Evolutionary conservation across 495 filamentous ascomycete species (phyloP), one percentile per base, ranked within the genome.

Genomic region (Hapsidospora chrysogenum): DNA sequence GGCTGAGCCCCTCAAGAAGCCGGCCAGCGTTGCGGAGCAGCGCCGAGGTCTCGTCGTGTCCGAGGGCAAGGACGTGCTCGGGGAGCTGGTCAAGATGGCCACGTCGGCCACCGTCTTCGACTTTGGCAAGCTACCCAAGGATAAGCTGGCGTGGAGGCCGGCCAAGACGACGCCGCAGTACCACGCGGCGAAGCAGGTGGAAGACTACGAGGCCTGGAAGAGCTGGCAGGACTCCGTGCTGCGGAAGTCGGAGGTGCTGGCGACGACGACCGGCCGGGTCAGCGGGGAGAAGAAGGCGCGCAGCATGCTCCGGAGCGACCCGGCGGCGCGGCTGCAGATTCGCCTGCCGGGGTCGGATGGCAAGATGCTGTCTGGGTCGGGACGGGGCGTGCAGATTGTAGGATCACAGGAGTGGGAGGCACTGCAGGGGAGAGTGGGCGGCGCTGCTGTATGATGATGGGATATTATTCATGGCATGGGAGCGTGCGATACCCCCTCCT

Each of bases 61-160:
- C 14, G 83, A 89, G 53, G 74, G 74, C 39, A 61, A 70, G 31
- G 80, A 81, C 17, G 73, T 77, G 17, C 61, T 89, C 16, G 60
- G 66, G 7, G 78, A 82, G 49, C 65, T 92, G 25, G 64, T 87
- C 32, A 68, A 71, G 36, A 61, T 87, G 28, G 74, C 73, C 2
- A 64, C 67, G 17, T 57, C 63, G 1, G 69, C 76, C 1, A 64
- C 56, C 33, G 47, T 82, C 9, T 71, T 61, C 40, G 74, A 80
- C 37, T 49, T 78, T 17, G 45, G 40, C 8, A 27, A 53, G 40
- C 51, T 57, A 33, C 58, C 60, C 3, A 50, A 58, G 41, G 71
- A 76, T 38, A 71, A 68, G 44, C 30, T 54, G 37, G 57, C 47
- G 29, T 69, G 54, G 66, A 54, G 48, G 37, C 66, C 55, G 17